Base-by-base conservation (phyloP, 1,284 basidiomycete species). In the Sanguinoderma infundibulare region DNA sequence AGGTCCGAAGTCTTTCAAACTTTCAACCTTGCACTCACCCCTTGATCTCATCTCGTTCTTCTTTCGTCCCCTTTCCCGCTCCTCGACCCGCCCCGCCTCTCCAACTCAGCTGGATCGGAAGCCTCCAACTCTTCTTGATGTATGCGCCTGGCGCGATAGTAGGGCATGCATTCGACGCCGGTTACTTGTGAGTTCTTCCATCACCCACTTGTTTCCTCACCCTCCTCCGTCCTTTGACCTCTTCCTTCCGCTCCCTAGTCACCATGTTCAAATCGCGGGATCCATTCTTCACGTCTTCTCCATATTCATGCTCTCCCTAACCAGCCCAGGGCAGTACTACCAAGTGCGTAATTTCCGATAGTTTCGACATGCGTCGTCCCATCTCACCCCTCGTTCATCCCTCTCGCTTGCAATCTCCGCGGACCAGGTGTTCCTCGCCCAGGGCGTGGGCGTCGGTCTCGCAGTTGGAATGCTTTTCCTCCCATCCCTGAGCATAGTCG, bases 401-500 rank as follows among this genome's bases (percentile, higher is more conserved):
- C 8, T 12, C 51, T 24, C 32, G 32, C 7, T n/a, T 55, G 15
- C n/a, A 28, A 40, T 57, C 22, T 30, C 40, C 34, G 22, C 40
- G 55, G 36, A 39, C 42, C 62, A 83, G 81, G 76, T 83, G 40
- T 84, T 84, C 68, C 75, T 85, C 20, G 74, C 80, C 2, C 83
- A 85, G 68, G 83, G 75, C 17, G 70, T 85, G 26, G 83, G 82
- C n/a, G 79, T 82, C 71, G 83, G 83, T 5, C 68, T 84, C 24
- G 83, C 79, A 9, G 79, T 80, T 64, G 78, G 80, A 5, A 68
- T 84, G 30, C 74, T 84, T n/a, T 84, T 83, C 69, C 73, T 84
- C 42, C 83, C 83, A 0, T 83, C 83, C 4, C 71, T 85, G 57
- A 78, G 75, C 54, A 76, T 84, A 64, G 75, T 83, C 34, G 75